Conservation (phyloP, 345 rosid species). For the Geranium brycei region DNA sequence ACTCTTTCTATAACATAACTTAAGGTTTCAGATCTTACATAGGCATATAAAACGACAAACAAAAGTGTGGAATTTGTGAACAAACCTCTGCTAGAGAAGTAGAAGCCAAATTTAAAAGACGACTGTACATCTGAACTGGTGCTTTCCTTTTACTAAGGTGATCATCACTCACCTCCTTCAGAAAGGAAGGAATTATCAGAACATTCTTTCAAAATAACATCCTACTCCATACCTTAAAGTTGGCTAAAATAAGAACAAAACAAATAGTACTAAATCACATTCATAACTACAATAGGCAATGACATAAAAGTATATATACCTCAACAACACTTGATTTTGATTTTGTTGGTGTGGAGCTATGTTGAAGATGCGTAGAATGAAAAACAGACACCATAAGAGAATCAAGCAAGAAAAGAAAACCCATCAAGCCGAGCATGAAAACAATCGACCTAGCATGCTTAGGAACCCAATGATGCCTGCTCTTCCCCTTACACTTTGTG, state of each 20-base stretch:
- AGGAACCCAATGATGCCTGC: slow-evolving; percentile 35
- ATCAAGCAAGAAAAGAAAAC: slow-evolving; percentile 51
- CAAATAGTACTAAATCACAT: background rate
- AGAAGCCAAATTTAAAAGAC: slow-evolving; percentile 59
- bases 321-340: slow-evolving; percentile 17
- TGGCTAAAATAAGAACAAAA: too few species aligned
- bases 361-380: slow-evolving; percentile 28
- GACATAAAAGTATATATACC: slow-evolving; percentile 26
- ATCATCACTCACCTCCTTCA: slow-evolving; percentile 20
- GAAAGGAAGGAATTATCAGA: background rate
- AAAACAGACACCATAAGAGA: slow-evolving; percentile 49
- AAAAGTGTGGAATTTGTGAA: slow-evolving; percentile 5
- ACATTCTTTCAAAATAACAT: background rate
- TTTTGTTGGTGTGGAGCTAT: slow-evolving; percentile 24
- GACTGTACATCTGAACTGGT: slow-evolving; percentile 55
- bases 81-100: slow-evolving; percentile 58
- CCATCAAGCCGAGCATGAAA: slow-evolving; percentile 29
- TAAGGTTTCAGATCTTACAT: slow-evolving; percentile 4
- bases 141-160: slow-evolving; percentile 19
- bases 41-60: background rate
- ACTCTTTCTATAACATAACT: slow-evolving; percentile 29
- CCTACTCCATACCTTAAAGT: background rate
- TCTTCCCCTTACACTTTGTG: slow-evolving; percentile 38
- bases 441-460: slow-evolving; percentile 33
- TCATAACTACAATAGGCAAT: background rate